phyloP scores from a whole-genome alignment of 1,139 yeast genomes.

The Kodamaea suecica region DNA sequence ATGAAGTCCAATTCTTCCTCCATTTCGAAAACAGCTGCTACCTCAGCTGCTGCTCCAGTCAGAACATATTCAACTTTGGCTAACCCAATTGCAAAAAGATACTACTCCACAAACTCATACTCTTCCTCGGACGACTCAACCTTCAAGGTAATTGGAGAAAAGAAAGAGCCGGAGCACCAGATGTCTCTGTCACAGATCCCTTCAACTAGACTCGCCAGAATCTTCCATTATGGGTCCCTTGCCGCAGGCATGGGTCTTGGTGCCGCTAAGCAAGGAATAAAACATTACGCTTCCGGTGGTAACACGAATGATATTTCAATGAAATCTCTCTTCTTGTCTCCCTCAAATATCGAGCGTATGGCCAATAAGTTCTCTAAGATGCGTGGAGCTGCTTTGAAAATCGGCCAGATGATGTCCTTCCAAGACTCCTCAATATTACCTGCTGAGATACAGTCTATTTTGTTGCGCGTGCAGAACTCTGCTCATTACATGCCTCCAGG shows the following conservation, averaged over 20 bases:
- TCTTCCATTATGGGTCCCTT: slow-evolving; percentile 87
- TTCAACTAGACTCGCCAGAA: slow-evolving; percentile 75
- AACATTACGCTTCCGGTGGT: slow-evolving; percentile 55
- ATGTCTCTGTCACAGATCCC: slow-evolving; percentile 77
- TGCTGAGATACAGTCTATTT: slow-evolving; percentile 73
- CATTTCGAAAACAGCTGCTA: no score
- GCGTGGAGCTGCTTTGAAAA: slow-evolving; percentile 97
- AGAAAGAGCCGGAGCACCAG: slow-evolving; percentile 39
- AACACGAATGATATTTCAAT: slow-evolving; percentile 46
- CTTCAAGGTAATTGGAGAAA: slow-evolving; percentile 24
- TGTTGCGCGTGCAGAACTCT: slow-evolving; percentile 83
- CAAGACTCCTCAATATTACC: slow-evolving; percentile 88
- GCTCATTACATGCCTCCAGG: slow-evolving; percentile 97
- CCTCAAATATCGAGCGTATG: slow-evolving; percentile 81
- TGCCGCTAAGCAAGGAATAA: slow-evolving; percentile 74
- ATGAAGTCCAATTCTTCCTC: no score
- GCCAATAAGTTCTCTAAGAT: slow-evolving; percentile 84
- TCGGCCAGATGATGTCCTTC: slow-evolving; percentile 93
- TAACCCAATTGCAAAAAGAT: no score
- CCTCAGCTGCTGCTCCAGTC: no score
- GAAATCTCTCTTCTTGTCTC: slow-evolving; percentile 67
- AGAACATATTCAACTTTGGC: no score
- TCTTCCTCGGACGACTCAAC: no score
- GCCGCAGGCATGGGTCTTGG: slow-evolving; percentile 93
- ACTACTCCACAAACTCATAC: no score